phyloP scores from a whole-genome alignment of 108 stramenopile species.

The Parmales sp. region DNA sequence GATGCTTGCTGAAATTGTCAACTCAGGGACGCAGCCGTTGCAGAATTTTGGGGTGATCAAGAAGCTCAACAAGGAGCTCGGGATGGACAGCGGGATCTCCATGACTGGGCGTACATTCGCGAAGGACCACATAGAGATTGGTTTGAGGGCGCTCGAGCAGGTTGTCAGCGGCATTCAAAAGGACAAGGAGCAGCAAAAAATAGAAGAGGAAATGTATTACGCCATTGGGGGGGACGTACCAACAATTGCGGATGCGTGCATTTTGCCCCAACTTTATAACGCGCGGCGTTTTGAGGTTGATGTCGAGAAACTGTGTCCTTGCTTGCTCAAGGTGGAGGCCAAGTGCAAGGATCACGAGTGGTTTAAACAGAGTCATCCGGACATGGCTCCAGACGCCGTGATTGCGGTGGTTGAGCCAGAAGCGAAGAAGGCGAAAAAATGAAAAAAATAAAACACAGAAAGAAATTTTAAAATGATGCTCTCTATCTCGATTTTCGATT shows the following conservation, averaged over 20 bases:
- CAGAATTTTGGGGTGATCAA: slow-evolving; percentile 42
- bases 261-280: slow-evolving; percentile 61
- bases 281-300: slow-evolving; percentile 51
- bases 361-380: slow-evolving; percentile 35
- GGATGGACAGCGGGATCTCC: not conserved
- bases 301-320: slow-evolving; percentile 39
- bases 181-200: not conserved
- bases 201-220: slow-evolving; percentile 18
- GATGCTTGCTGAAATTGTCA: slow-evolving; percentile 59
- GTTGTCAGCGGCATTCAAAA: slow-evolving; percentile 16
- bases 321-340: slow-evolving; percentile 39
- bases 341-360: slow-evolving; percentile 44
- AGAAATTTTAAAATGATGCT: too few species aligned
- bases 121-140: slow-evolving; percentile 30
- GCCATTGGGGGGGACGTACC: slow-evolving; percentile 51
- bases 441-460: not conserved
- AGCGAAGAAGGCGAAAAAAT: not conserved
- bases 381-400: slow-evolving; percentile 23
- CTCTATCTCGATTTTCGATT: too few species aligned
- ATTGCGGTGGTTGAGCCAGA: not conserved
- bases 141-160: slow-evolving; percentile 41
- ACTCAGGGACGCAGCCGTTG: slow-evolving; percentile 57
- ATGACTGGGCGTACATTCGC: slow-evolving; percentile 35
- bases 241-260: slow-evolving; percentile 56
- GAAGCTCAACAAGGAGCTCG: slow-evolving; percentile 21